A percentile compares a stretch with the other conserved stretches of the same genome.
phyloP scores from a whole-genome alignment of 2,329 filamentous ascomycete species.

The Sporothrix brunneoviolacea region DNA sequence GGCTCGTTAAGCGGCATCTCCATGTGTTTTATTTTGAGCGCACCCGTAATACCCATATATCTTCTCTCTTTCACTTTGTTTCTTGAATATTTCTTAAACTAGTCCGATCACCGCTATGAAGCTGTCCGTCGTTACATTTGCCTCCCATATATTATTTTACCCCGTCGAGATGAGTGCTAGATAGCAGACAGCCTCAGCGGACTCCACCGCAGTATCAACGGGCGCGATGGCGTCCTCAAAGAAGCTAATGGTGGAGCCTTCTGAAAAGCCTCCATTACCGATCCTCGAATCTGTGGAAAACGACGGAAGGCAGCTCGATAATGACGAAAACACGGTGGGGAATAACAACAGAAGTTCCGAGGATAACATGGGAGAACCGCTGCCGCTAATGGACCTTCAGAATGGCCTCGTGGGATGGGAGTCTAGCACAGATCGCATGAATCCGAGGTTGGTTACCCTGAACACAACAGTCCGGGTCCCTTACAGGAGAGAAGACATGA shows the following conservation, averaged over 20 bases:
- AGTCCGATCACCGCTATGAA: too few relatives aligned
- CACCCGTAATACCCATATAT: too few relatives aligned
- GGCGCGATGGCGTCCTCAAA: background rate
- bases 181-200: too few relatives aligned
- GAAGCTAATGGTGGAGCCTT: background rate
- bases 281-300: constrained; percentile 1
- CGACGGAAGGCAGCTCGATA: constrained; percentile 8
- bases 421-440: constrained; percentile 46
- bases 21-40: too few relatives aligned
- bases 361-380: constrained; percentile 1
- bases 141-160: too few relatives aligned
- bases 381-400: constrained; percentile 44
- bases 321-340: background rate
- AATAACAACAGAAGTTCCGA: background rate
- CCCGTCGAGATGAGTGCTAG: too few relatives aligned
- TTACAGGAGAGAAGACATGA: too few relatives aligned
- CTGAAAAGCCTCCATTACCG: background rate
- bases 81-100: too few relatives aligned
- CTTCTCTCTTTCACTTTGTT: too few relatives aligned
- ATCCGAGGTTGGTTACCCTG: constrained; percentile 42
- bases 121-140: too few relatives aligned
- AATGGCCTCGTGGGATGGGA: constrained; percentile 53
- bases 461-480: too few relatives aligned
- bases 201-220: background rate
- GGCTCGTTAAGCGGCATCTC: too few relatives aligned